Base-by-base conservation (phyloP, 2,329 filamentous ascomycete species). In the Clonostachys rosea region DNA sequence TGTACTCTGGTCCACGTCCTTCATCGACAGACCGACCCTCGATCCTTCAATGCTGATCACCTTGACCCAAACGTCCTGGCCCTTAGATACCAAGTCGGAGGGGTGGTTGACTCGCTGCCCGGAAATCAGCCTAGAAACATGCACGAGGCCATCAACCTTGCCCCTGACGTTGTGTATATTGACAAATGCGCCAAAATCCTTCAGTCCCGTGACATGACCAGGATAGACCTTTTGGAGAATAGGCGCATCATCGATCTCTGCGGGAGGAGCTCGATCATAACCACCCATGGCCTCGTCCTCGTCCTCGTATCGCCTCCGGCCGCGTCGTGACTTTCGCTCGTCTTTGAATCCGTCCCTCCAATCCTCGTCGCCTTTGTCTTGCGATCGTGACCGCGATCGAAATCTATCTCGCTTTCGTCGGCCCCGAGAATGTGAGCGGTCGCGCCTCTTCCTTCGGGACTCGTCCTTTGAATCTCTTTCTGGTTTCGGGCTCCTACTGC, bases 111-210 rank as follows among this genome's bases (percentile, higher is more conserved):
- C 88, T 42, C 94, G 84, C 46, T 86, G 86, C 5, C 90, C 89
- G 49, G 91, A 85, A 44, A 86, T 81, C 65, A 99, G 86, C 18
- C 89, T 88, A 20, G 92, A 96, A 30, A 99, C 84, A 62, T 99
- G 94, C 1, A 99, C 92, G 53, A 99, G 74, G 0, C 94, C 94
- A 61, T 96, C 91, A 2, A 95, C 87, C 64, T 91, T 95, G 42
- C 91, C 92, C 57, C 78, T 84, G 2, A 99, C 86, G 16, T 91
- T 87, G 54, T 86, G 80, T n/a, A 99, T 65, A 56, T 95, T 96
- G 49, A 97, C 91, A 65, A 99, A 99, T 1, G 85, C 91, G 11
- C 94, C 94, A 67, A 97, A 99, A 51, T 96, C 90, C 59, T 96
- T 97, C 46, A 99, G 76, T 0, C 91, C 91, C 0, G 90, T 96